These are phyloP conservation scores for Carex sylvatica DNA, from an alignment of 202 grass and related monocot species.

Conservation along the genomic window DNA sequence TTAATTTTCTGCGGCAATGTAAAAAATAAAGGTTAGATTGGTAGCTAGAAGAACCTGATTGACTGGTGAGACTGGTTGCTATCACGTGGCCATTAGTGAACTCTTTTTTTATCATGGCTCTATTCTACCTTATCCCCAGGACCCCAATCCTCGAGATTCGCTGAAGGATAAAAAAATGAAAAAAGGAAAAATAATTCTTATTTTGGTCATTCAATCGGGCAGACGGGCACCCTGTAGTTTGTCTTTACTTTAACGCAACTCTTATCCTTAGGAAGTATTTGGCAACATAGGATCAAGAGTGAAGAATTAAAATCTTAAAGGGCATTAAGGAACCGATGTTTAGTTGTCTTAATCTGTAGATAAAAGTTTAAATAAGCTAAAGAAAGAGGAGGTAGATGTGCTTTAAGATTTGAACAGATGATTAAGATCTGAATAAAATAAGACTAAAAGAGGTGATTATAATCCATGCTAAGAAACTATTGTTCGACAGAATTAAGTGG, in stretches of 20 bases:
- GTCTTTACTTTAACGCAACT: neutral
- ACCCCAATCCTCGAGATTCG: neutral
- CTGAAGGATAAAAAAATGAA: no score
- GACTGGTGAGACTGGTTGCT: neutral
- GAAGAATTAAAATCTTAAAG: no score
- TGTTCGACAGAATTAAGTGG: no score
- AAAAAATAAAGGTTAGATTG: neutral
- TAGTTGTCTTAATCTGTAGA: no score
- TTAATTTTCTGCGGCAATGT: neutral
- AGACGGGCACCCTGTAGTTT: no score
- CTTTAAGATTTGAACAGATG: no score
- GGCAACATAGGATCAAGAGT: no score
- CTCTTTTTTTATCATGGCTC: neutral
- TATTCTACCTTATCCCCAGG: neutral
- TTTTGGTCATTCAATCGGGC: neutral
- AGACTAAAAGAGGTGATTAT: no score
- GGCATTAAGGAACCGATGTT: no score
- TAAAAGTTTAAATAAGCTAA: no score
- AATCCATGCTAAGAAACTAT: fast-evolving
- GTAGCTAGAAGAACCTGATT: neutral
- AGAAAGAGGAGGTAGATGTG: no score
- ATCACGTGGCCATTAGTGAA: neutral
- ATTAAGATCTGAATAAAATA: no score
- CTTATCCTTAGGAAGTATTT: neutral
- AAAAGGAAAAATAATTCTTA: neutral